Conservation (phyloP, 768 basidiomycete genomes). For the Russula sp. region DNA sequence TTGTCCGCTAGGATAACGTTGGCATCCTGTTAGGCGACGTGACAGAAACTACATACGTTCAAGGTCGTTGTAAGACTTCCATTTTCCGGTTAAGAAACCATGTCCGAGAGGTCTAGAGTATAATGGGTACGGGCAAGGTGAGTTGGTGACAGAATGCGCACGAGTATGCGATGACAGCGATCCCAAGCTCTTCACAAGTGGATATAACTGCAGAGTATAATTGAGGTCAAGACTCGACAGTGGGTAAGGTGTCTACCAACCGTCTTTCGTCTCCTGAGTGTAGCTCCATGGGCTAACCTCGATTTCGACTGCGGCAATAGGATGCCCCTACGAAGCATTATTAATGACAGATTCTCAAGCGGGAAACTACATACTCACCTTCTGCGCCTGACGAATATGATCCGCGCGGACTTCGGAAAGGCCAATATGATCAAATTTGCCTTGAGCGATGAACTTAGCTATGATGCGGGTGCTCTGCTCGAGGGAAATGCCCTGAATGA, state of each 20-base stretch:
- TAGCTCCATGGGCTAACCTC: slow-evolving; percentile 61
- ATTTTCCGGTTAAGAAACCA: slow-evolving; percentile 45
- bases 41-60: slow-evolving; percentile 22
- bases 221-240: neutral
- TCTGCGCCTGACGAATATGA: slow-evolving; percentile 36
- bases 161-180: slow-evolving; percentile 54
- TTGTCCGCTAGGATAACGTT: slow-evolving; percentile 27
- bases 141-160: neutral
- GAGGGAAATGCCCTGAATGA: slow-evolving; percentile 37
- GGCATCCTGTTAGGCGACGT: neutral
- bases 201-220: slow-evolving; percentile 35
- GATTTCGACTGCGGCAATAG: slow-evolving; percentile 54
- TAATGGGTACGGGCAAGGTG: neutral
- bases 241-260: slow-evolving; percentile 23
- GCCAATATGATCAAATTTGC: slow-evolving; percentile 53
- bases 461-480: slow-evolving; percentile 42
- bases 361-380: slow-evolving; percentile 33
- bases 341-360: slow-evolving; percentile 23
- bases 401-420: slow-evolving; percentile 47
- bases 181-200: slow-evolving; percentile 45
- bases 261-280: slow-evolving; percentile 43
- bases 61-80: slow-evolving; percentile 30
- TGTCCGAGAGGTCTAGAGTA: slow-evolving; percentile 37
- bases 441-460: slow-evolving; percentile 41
- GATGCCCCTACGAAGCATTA: slow-evolving; percentile 4